Conservation (phyloP, 768 basidiomycete species). For the Kwoniella dendrophila region DNA sequence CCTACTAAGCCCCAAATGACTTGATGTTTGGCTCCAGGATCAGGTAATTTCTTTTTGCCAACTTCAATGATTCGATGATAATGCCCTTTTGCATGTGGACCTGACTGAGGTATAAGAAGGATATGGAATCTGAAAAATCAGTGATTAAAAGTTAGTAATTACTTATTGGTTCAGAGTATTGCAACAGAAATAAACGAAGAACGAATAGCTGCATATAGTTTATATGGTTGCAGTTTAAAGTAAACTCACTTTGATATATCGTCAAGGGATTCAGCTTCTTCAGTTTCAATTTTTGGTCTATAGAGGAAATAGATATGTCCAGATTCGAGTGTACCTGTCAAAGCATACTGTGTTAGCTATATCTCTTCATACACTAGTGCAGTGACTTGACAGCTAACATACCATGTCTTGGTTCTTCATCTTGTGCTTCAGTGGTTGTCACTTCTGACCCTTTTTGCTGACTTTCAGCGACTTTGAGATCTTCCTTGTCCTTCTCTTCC, state of each 20-base stretch:
- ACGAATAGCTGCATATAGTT: no score
- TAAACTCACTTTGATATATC: constrained; percentile 50
- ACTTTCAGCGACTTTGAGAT: constrained; percentile 12
- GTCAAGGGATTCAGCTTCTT: constrained; percentile 43
- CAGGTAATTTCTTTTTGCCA: constrained; percentile 54
- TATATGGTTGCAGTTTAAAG: not conserved
- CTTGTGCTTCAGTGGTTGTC: no score
- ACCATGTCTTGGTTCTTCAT: constrained; percentile 48
- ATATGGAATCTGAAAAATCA: constrained; percentile 47
- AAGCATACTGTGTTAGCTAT: not conserved
- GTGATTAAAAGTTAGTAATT: not conserved
- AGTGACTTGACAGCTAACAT: constrained; percentile 7
- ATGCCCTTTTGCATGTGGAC: constrained; percentile 40
- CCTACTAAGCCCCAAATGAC: constrained; percentile 50
- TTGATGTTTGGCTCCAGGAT: constrained; percentile 47
- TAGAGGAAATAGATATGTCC: constrained; percentile 54
- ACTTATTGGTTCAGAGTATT: not conserved
- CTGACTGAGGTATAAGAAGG: constrained; percentile 44
- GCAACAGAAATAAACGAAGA: no score
- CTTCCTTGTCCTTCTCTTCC: constrained; percentile 15
- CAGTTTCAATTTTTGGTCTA: constrained; percentile 48
- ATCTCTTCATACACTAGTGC: not conserved
- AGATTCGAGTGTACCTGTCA: constrained; percentile 46
- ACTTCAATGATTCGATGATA: constrained; percentile 51
- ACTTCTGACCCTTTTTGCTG: no score